phyloP scores from a whole-genome alignment of 805 yeast genomes.

The Candida rishiriensis region DNA sequence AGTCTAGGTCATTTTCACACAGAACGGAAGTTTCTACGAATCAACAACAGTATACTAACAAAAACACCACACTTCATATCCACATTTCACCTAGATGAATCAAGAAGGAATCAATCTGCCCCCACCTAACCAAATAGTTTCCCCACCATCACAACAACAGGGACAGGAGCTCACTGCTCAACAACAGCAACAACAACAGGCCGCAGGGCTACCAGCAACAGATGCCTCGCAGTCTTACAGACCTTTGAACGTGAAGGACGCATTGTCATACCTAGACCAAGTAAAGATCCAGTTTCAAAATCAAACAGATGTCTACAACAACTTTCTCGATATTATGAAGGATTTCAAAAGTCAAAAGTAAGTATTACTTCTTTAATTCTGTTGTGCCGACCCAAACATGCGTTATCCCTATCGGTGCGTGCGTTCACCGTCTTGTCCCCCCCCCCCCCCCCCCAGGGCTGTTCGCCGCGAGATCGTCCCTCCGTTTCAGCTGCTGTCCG shows the following conservation, averaged over 20 bases:
- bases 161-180: slow-evolving; percentile 7
- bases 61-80: slow-evolving; percentile 17
- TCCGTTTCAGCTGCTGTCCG: too few species aligned
- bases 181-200: slow-evolving; percentile 26
- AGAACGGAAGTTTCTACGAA: neutral
- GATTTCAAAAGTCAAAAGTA: slow-evolving; percentile 92
- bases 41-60: slow-evolving; percentile 11
- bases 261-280: slow-evolving; percentile 90
- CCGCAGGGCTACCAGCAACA: slow-evolving; percentile 21
- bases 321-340: slow-evolving; percentile 96
- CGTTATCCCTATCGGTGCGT: too few species aligned
- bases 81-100: slow-evolving; percentile 9
- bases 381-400: too few species aligned
- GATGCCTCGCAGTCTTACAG: slow-evolving; percentile 41
- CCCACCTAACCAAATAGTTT: slow-evolving; percentile 26
- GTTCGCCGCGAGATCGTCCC: neutral
- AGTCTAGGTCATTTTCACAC: slow-evolving; percentile 4
- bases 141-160: slow-evolving; percentile 13
- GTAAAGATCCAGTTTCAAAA: slow-evolving; percentile 88
- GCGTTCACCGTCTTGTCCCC: neutral
- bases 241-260: slow-evolving; percentile 94
- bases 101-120: slow-evolving; percentile 28
- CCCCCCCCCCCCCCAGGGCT: slow-evolving; percentile 2
- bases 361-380: slow-evolving; percentile 20
- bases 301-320: slow-evolving; percentile 94